Base-by-base conservation (phyloP, 2,329 filamentous ascomycete species). In the Epichloe aotearoae region DNA sequence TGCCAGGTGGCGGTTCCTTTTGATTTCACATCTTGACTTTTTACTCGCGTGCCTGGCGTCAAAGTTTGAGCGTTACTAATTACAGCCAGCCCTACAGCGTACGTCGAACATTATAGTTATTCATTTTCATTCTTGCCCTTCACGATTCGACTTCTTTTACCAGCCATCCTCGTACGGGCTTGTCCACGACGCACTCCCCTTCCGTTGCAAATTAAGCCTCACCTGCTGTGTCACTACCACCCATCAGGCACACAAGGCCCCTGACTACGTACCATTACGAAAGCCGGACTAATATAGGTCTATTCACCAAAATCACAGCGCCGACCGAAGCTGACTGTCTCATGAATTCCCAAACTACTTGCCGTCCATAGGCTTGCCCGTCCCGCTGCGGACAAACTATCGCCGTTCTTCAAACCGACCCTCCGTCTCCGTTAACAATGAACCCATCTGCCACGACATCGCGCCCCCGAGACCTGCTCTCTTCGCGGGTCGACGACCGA, bases 401-500 rank as follows among this genome's bases (percentile, higher is more conserved):
- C 52, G 43, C 30, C 30, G 47, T 47, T 53, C 19, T 30, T 49
- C 46, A 50, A 38, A 41, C 7, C 44, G 23, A 40, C 42, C 44
- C 42, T 43, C 41, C 30, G 37, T 51, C 12, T 44, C 39, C 42
- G 43, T 37, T 34, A 40, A 51, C 19, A 20, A 53, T 53, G 52
- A 34, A 52, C 50, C 47, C 42, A 39, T 38, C 43, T 20, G 17
- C 38, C 19, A 17, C 34, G 23, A 41, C 48, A 40, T 39, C 44
- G 30, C 47, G 34, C 34, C 47, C 20, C 12, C 43, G 40, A 6
- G 53, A 47, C 37, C 10, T 37, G 30, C 36, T 54, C 30, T 50
- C 59, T 33, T 55, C 60, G 17, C 56, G 55, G 54, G 50, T 56
- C 53, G 63, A 64, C 47, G 58, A 61, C 49, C 52, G 47, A 40